phyloP scores from a whole-genome alignment of 1,139 yeast genomes.

The Nakaseomyces nivariensis region DNA sequence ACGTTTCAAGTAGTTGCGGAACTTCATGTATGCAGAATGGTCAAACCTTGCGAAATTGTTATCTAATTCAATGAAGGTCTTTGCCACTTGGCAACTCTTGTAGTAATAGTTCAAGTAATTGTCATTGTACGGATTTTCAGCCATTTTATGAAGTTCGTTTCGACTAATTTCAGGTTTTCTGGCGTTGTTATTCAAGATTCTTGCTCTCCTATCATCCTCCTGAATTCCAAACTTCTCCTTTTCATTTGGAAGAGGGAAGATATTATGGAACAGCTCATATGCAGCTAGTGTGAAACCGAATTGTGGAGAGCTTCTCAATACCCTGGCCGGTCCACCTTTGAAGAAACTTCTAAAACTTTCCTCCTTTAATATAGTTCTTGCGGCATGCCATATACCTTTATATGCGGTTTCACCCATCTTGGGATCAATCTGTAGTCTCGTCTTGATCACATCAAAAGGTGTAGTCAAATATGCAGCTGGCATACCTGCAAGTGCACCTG shows the following conservation, averaged over 20 bases:
- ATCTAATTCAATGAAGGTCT: constrained; percentile 52
- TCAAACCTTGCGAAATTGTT: constrained; percentile 52
- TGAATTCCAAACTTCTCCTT: constrained; percentile 8
- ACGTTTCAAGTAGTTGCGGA: constrained; percentile 33
- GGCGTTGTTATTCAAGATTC: constrained; percentile 3
- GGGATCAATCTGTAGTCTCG: constrained; percentile 83
- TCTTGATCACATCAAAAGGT: constrained; percentile 93
- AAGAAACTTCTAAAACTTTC: constrained; percentile 79
- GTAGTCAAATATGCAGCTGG: constrained; percentile 96
- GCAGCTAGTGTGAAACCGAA: constrained; percentile 96
- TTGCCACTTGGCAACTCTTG: constrained; percentile 53
- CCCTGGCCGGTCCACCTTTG: constrained; percentile 95
- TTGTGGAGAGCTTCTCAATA: constrained; percentile 91
- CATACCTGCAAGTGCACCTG: constrained; percentile 96
- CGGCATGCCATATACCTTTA: constrained; percentile 69
- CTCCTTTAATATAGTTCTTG: constrained; percentile 59
- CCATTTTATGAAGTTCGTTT: constrained; percentile 10
- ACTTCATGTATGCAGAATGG: constrained; percentile 41
- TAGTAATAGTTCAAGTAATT: constrained; percentile 39
- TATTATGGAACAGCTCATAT: constrained; percentile 69
- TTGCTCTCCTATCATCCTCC: constrained; percentile 2
- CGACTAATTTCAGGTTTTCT: constrained; percentile 16
- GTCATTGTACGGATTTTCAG: constrained; percentile 9
- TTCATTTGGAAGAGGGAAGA: constrained; percentile 42
- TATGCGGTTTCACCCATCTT: constrained; percentile 70